A percentile compares a stretch with the other conserved stretches of the same genome.
Evolutionary conservation across 2,329 filamentous ascomycete species (phyloP).

Genomic region (Botrytis cinerea): DNA sequence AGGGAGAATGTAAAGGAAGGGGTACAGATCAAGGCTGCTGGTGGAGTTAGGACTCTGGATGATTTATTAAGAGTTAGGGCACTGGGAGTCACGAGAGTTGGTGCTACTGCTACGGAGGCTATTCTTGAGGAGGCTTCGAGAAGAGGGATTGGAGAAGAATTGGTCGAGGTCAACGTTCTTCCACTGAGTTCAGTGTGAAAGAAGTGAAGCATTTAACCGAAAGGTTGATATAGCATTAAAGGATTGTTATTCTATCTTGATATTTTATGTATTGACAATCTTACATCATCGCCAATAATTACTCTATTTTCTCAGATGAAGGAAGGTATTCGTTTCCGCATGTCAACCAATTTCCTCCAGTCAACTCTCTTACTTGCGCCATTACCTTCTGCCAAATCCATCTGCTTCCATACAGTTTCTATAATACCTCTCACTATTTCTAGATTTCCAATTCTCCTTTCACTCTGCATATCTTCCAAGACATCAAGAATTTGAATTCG

Average conservation of each 20-base stretch:
- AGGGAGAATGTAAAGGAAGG: slow-evolving; percentile 46
- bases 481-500: slow-evolving; percentile 46
- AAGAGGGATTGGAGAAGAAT: slow-evolving; percentile 48
- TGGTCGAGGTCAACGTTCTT: slow-evolving; percentile 29
- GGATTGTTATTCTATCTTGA: background rate
- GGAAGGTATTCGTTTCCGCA: slow-evolving; percentile 17
- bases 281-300: slow-evolving; percentile 17
- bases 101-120: slow-evolving; percentile 54
- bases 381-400: slow-evolving; percentile 42
- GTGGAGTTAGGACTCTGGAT: slow-evolving; percentile 58
- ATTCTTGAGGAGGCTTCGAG: slow-evolving; percentile 57
- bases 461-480: slow-evolving; percentile 47
- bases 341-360: slow-evolving; percentile 25
- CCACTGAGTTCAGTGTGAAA: background rate
- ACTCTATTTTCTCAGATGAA: slow-evolving; percentile 20
- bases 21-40: slow-evolving; percentile 60
- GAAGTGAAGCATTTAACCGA: background rate
- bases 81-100: slow-evolving; percentile 56
- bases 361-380: slow-evolving; percentile 13
- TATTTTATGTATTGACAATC: background rate
- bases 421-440: slow-evolving; percentile 48
- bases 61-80: slow-evolving; percentile 56
- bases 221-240: background rate
- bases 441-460: slow-evolving; percentile 50
- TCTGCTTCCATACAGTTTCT: slow-evolving; percentile 50